Conservation (phyloP, 768 basidiomycete species). For the Suillus bovinus region DNA sequence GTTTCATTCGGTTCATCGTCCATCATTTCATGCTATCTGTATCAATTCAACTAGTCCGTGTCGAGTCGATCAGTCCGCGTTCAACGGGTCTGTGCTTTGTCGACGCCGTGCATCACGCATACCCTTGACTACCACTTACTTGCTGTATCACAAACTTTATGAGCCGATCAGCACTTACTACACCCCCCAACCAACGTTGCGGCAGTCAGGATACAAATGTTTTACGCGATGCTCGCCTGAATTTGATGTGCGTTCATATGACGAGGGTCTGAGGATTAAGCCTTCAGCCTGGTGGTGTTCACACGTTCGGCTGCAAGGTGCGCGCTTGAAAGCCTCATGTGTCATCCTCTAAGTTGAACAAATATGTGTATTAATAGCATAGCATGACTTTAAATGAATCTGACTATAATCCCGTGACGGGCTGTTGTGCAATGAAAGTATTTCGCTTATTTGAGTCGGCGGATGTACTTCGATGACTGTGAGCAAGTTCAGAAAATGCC, state of each 20-base stretch:
- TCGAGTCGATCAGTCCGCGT: neutral
- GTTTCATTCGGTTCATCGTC: neutral
- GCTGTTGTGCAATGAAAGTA: neutral
- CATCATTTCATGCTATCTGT: slow-evolving; percentile 1
- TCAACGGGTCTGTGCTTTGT: neutral
- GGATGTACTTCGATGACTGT: neutral
- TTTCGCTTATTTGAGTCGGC: neutral
- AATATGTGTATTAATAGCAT: neutral
- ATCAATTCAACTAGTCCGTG: neutral
- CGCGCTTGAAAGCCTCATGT: neutral
- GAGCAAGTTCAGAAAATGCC: neutral
- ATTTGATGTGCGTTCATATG: neutral
- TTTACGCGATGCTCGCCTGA: neutral
- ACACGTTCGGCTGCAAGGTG: neutral
- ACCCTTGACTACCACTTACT: neutral
- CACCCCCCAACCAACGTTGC: neutral
- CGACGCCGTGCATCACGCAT: neutral
- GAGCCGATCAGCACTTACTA: neutral
- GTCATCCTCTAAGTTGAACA: neutral
- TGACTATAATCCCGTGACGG: neutral
- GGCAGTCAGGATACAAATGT: neutral
- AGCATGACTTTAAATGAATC: neutral
- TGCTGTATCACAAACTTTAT: neutral
- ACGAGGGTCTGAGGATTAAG: neutral
- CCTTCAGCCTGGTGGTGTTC: neutral